Conservation (phyloP, 164 flowering plant species). For the Macadamia tetraphylla region DNA sequence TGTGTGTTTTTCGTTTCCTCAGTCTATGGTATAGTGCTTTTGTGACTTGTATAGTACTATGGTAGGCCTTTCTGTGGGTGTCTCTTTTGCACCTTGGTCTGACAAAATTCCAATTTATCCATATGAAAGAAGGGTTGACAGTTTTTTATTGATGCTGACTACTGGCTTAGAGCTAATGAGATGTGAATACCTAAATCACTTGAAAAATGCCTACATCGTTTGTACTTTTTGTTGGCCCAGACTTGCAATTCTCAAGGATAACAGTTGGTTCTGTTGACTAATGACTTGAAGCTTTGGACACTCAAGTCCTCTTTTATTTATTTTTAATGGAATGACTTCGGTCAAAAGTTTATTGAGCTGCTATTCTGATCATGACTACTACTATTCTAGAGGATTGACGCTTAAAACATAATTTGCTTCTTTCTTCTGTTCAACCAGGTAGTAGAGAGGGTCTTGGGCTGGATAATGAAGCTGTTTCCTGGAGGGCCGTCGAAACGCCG, state of each 20-base stretch:
- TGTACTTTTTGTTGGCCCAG: neutral
- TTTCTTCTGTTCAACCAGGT: slow-evolving; percentile 40
- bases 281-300: neutral
- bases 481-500: slow-evolving; percentile 85
- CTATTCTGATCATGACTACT: neutral
- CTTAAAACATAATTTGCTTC: neutral
- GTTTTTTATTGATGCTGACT: too few relatives aligned
- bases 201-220: too few relatives aligned
- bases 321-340: neutral
- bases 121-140: too few relatives aligned
- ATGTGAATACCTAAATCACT: too few relatives aligned
- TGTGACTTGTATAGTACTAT: too few relatives aligned
- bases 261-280: neutral
- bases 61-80: too few relatives aligned
- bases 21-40: too few relatives aligned
- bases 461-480: slow-evolving; percentile 99
- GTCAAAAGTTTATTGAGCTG: neutral
- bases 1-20: too few relatives aligned
- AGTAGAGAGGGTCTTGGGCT: slow-evolving; percentile 92
- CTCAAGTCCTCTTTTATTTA: neutral
- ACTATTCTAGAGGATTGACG: neutral
- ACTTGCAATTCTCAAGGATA: neutral
- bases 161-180: too few relatives aligned
- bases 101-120: too few relatives aligned
- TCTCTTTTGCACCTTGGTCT: too few relatives aligned